phyloP scores from a whole-genome alignment of 768 basidiomycete species.

The Melanogaster broomeanus region DNA sequence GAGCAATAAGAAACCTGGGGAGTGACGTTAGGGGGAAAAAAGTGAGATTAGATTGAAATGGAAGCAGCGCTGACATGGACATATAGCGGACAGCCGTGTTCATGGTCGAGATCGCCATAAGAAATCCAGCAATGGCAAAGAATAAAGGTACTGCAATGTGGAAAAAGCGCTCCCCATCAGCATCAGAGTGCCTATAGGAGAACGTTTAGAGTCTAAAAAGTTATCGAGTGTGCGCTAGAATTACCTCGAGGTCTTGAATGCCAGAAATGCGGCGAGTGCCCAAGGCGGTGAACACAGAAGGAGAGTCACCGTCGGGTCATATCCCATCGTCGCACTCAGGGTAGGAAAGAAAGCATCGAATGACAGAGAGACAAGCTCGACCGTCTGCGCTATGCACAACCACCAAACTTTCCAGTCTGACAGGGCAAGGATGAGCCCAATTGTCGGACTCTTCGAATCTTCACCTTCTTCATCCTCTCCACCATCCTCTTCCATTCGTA shows the following conservation, averaged over 20 bases:
- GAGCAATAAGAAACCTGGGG: slow-evolving; percentile 73
- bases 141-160: slow-evolving; percentile 57
- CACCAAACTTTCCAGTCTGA: slow-evolving; percentile 87
- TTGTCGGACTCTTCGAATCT: slow-evolving; percentile 28
- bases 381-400: too few relatives aligned
- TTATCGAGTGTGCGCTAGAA: slow-evolving; percentile 1
- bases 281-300: too few relatives aligned
- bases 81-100: too few relatives aligned
- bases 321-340: slow-evolving; percentile 75
- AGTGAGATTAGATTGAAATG: slow-evolving; percentile 49
- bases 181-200: slow-evolving; percentile 64
- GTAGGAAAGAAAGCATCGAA: slow-evolving; percentile 87
- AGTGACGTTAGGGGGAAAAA: slow-evolving; percentile 1
- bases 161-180: slow-evolving; percentile 65
- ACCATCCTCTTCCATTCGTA: slow-evolving; percentile 70
- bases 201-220: background rate
- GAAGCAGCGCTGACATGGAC: slow-evolving; percentile 60
- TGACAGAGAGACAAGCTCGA: slow-evolving; percentile 57
- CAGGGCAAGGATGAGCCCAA: slow-evolving; percentile 59
- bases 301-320: slow-evolving; percentile 58
- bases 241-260: slow-evolving; percentile 55
- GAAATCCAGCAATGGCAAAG: slow-evolving; percentile 69
- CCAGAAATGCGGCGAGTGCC: slow-evolving; percentile 57
- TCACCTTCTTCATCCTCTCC: too few relatives aligned
- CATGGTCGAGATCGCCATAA: slow-evolving; percentile 65